phyloP scores from a whole-genome alignment of 1,139 yeast genomes.

The Candida frijolesensis region DNA sequence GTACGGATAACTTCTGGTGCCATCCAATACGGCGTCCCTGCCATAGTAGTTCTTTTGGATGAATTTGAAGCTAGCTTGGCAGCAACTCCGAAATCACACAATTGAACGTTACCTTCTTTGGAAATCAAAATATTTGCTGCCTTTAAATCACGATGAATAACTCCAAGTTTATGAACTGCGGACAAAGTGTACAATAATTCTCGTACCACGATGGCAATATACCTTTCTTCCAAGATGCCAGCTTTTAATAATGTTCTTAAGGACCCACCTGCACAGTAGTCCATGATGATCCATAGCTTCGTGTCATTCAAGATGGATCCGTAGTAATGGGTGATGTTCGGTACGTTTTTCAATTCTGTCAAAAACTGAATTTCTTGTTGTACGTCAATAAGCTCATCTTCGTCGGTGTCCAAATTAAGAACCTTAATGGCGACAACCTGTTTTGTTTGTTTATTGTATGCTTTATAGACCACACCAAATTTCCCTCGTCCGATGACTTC shows the following conservation, averaged over 20 bases:
- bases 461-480: slow-evolving; percentile 95
- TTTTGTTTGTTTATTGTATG: slow-evolving; percentile 62
- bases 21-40: slow-evolving; percentile 99
- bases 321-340: slow-evolving; percentile 90
- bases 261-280: slow-evolving; percentile 96
- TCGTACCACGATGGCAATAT: slow-evolving; percentile 77
- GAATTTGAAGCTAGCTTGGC: slow-evolving; percentile 84
- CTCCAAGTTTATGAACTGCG: slow-evolving; percentile 85
- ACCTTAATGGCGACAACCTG: slow-evolving; percentile 92
- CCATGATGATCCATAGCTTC: slow-evolving; percentile 96
- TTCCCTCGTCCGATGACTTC: slow-evolving; percentile 96
- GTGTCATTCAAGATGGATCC: slow-evolving; percentile 88
- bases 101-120: slow-evolving; percentile 84
- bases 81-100: slow-evolving; percentile 98
- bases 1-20: slow-evolving; percentile 98
- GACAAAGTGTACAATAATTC: slow-evolving; percentile 78
- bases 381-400: slow-evolving; percentile 93
- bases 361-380: slow-evolving; percentile 91
- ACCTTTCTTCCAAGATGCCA: slow-evolving; percentile 84
- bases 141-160: slow-evolving; percentile 92
- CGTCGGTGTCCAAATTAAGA: slow-evolving; percentile 86
- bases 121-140: slow-evolving; percentile 93
- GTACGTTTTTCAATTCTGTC: slow-evolving; percentile 77
- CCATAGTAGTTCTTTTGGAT: slow-evolving; percentile 87
- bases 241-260: slow-evolving; percentile 84